Conservation (phyloP, 2,329 filamentous ascomycete species). For the Cladosporium austrohemisphaericum region DNA sequence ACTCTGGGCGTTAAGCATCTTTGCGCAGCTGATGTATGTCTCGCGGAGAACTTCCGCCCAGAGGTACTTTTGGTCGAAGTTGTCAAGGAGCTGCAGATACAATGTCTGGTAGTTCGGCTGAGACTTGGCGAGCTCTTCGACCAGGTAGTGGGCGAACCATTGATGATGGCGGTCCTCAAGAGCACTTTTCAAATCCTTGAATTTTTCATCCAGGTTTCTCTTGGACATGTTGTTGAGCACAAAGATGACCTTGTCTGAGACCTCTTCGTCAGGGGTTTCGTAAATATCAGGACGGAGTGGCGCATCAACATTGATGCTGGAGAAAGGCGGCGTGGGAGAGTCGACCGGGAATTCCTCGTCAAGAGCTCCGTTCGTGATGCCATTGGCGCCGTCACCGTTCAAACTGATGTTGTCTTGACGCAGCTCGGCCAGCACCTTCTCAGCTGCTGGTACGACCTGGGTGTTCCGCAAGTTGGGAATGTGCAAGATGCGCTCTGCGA, state of each 20-base stretch:
- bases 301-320: constrained; percentile 71
- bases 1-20: constrained; percentile 83
- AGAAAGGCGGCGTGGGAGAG: constrained; percentile 66
- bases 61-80: constrained; percentile 72
- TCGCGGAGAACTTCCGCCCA: constrained; percentile 90
- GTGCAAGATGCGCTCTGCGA: constrained; percentile 79
- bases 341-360: constrained; percentile 61
- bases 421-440: constrained; percentile 29
- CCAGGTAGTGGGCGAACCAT: constrained; percentile 94
- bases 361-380: constrained; percentile 69
- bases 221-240: constrained; percentile 95
- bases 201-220: constrained; percentile 79
- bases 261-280: constrained; percentile 77
- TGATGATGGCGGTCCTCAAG: constrained; percentile 80
- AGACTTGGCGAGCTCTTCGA: constrained; percentile 93
- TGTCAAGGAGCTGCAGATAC: constrained; percentile 82
- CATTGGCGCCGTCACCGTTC: constrained; percentile 31
- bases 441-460: constrained; percentile 45
- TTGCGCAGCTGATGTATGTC: constrained; percentile 81
- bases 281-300: constrained; percentile 61
- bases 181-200: constrained; percentile 73
- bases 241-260: constrained; percentile 91
- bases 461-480: constrained; percentile 80
- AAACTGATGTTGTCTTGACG: constrained; percentile 26
- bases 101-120: constrained; percentile 95